These are phyloP conservation scores for Petrea volubilis DNA, from an alignment of 257 asterid genomes.

Conservation along the genomic window DNA sequence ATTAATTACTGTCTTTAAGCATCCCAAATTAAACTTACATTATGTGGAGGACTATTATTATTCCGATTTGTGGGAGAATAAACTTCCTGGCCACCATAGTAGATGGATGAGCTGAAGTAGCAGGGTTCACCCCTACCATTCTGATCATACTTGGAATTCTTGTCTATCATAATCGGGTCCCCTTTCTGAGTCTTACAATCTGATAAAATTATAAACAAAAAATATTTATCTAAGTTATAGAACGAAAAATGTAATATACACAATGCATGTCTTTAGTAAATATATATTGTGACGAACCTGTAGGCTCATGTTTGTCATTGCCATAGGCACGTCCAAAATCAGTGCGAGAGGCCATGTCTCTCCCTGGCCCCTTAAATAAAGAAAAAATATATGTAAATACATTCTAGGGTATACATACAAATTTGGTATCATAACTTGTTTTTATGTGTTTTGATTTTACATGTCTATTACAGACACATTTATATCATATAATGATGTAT, in stretches of 20 bases:
- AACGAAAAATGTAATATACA: no score
- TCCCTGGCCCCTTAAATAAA: conserved; percentile 50
- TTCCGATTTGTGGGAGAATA: conserved; percentile 48
- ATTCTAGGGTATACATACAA: neutral
- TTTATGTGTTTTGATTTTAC: no score
- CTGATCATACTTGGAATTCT: conserved; percentile 29
- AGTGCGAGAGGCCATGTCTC: conserved; percentile 36
- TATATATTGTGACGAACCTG: conserved; percentile 34
- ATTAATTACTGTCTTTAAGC: no score
- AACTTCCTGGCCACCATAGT: conserved; percentile 79
- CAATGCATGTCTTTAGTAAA: neutral
- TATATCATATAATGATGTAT: no score
- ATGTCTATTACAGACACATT: no score
- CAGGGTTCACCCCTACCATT: conserved; percentile 55
- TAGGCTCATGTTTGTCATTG: conserved; percentile 30
- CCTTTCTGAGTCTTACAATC: conserved; percentile 37
- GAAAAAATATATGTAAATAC: no score
- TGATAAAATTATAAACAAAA: conserved; percentile 3
- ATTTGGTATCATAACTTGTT: no score
- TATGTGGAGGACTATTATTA: conserved; percentile 36
- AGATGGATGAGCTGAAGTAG: conserved; percentile 73
- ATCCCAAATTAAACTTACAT: conserved; percentile 33
- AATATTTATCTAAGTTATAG: neutral
- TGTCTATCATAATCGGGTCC: conserved; percentile 31
- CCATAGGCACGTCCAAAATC: conserved; percentile 30